phyloP scores from a whole-genome alignment of 352 stramenopile species.

The Phytophthora sojae region DNA sequence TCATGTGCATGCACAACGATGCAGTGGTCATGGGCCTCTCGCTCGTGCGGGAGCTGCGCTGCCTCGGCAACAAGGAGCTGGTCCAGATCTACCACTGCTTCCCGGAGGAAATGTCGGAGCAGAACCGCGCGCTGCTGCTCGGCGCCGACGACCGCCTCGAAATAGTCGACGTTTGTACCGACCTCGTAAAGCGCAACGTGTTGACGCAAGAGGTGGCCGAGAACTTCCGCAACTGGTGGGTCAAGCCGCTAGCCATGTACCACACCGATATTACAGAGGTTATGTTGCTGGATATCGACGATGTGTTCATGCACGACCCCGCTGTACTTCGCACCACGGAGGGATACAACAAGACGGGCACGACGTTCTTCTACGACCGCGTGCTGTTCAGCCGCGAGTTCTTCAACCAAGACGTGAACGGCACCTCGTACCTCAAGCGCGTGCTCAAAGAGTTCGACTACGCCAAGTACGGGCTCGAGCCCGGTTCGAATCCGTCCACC shows the following conservation, averaged over 20 bases:
- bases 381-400: conserved; percentile 57
- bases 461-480: conserved; percentile 40
- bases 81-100: conserved; percentile 67
- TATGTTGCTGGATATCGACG: conserved; percentile 55
- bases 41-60: conserved; percentile 57
- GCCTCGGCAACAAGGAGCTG: conserved; percentile 52
- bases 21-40: conserved; percentile 50
- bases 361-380: conserved; percentile 73
- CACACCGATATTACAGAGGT: conserved; percentile 57
- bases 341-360: conserved; percentile 55
- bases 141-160: conserved; percentile 43
- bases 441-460: conserved; percentile 66
- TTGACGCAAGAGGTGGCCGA: conserved; percentile 26
- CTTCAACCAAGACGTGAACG: conserved; percentile 48
- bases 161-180: conserved; percentile 60
- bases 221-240: conserved; percentile 49
- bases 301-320: conserved; percentile 52
- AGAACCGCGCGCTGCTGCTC: conserved; percentile 40
- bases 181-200: conserved; percentile 25
- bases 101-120: conserved; percentile 44
- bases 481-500: conserved; percentile 20
- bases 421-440: conserved; percentile 43
- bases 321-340: conserved; percentile 31
- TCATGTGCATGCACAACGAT: conserved; percentile 56
- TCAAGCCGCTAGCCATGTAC: conserved; percentile 55